Base-by-base conservation (phyloP, 192 early-diverging fungal species). In the Linnemannia exigua region DNA sequence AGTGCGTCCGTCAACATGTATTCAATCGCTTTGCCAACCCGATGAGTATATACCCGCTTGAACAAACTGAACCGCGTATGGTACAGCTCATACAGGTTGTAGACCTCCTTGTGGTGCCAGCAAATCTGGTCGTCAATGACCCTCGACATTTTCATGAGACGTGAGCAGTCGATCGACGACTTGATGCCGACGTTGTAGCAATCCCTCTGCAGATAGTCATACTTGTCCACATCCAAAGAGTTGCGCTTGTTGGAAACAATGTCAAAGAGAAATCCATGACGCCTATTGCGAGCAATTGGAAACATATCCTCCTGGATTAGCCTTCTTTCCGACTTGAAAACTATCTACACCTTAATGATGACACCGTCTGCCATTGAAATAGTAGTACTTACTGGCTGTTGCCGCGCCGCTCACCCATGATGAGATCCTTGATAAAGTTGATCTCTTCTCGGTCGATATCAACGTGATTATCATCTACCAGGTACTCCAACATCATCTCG, bases 201-300 rank as follows among this genome's bases (percentile, higher is more conserved):
- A 89, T 95, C 95, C 20, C 95, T 87, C 84, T 95, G 90, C 31
- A 95, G 85, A 73, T 94, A 95, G 83, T 94, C 93, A 74, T 98
- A 97, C 87, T 98, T 98, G 87, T 99, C 98, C 8, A 99, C 97
- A 80, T 99, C 98, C 22, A 99, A 89, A 33, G 93, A 94, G 82
- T 97, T 99, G 46, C 95, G 91, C 85, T 98, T 95, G 91, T 99
- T 99, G 58, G 97, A 95, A 0, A 99, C 97, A 82, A 99, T 98
- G 81, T 99, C 97, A 91, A 97, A 99, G 67, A 99, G 76, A 79
- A 96, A 99, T 69, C 80, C 89, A 67, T 90, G 87, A 20, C 84
- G 81, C 37, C 77, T 76, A 70, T 31, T 19, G 20, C 66, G 50
- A 63, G 70, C 9, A 25, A 67, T 36, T 22, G 33, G 15, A 72